phyloP scores from a whole-genome alignment of 106 monocot species.

The Apostasia shenzhenica region DNA sequence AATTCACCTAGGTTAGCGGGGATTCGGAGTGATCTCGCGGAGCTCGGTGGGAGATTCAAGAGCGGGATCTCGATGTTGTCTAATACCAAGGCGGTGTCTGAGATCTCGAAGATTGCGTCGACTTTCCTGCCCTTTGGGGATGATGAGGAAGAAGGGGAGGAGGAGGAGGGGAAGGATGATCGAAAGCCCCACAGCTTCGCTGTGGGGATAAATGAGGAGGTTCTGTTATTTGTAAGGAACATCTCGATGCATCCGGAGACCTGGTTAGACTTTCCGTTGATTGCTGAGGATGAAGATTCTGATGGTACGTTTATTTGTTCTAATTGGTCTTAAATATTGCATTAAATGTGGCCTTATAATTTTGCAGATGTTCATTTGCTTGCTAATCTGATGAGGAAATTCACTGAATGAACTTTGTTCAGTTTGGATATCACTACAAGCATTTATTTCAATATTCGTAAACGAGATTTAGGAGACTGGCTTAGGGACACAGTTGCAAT shows the following conservation, averaged over 20 bases:
- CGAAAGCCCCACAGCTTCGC: slow-evolving; percentile 6
- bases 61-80: slow-evolving; percentile 77
- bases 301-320: slow-evolving; percentile 41
- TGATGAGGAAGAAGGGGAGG: slow-evolving; percentile 36
- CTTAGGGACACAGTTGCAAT: too few relatives aligned
- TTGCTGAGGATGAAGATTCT: slow-evolving; percentile 32
- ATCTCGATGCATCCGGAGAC: slow-evolving; percentile 90
- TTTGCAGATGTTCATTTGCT: not conserved
- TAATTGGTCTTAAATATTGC: not conserved
- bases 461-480: too few relatives aligned
- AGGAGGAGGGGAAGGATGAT: slow-evolving; percentile 19
- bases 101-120: slow-evolving; percentile 78
- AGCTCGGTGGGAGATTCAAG: slow-evolving; percentile 70
- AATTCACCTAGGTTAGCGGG: slow-evolving; percentile 51
- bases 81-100: slow-evolving; percentile 44
- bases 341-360: not conserved
- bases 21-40: slow-evolving; percentile 78
- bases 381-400: too few relatives aligned
- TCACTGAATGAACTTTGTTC: too few relatives aligned
- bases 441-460: too few relatives aligned
- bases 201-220: slow-evolving; percentile 68
- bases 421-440: too few relatives aligned
- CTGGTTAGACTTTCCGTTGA: slow-evolving; percentile 83
- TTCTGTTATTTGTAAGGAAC: slow-evolving; percentile 64
- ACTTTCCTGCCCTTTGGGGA: slow-evolving; percentile 51